Evolutionary conservation across 768 basidiomycete genomes (phyloP).

Genomic region (Amanita pallidorosea): DNA sequence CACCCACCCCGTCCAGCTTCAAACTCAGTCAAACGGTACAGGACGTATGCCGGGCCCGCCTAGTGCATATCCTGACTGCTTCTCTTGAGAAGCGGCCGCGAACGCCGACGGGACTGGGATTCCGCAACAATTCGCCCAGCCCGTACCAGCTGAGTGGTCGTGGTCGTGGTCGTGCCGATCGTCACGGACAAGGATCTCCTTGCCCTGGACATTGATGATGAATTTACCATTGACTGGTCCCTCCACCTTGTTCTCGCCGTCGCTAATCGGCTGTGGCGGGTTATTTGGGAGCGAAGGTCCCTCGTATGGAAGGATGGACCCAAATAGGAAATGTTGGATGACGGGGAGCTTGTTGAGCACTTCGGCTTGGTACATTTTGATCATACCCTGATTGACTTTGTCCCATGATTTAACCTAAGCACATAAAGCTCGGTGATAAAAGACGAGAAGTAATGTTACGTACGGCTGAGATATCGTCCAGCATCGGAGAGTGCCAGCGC

Average conservation of each 20-base stretch:
- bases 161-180: slow-evolving; percentile 14
- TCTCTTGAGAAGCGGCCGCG: slow-evolving; percentile 61
- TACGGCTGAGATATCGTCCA: slow-evolving; percentile 91
- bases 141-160: slow-evolving; percentile 29
- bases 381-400: slow-evolving; percentile 93
- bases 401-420: slow-evolving; percentile 82
- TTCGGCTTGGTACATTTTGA: slow-evolving; percentile 96
- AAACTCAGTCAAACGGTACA: slow-evolving; percentile 65
- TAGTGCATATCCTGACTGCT: slow-evolving; percentile 31
- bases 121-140: slow-evolving; percentile 90
- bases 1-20: background rate
- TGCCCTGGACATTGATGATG: slow-evolving; percentile 30
- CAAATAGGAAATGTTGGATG: slow-evolving; percentile 93
- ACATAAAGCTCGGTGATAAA: background rate
- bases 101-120: slow-evolving; percentile 80
- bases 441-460: slow-evolving; percentile 8
- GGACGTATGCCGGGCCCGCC: slow-evolving; percentile 58
- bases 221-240: slow-evolving; percentile 13
- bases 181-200: slow-evolving; percentile 35
- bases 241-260: background rate
- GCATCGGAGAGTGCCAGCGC: slow-evolving; percentile 98
- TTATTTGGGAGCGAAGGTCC: slow-evolving; percentile 36
- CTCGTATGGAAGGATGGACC: slow-evolving; percentile 62
- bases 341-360: slow-evolving; percentile 94
- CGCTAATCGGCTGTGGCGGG: slow-evolving; percentile 1